phyloP scores from a whole-genome alignment of 345 rosid genomes.

The Arabidopsis suecica region DNA sequence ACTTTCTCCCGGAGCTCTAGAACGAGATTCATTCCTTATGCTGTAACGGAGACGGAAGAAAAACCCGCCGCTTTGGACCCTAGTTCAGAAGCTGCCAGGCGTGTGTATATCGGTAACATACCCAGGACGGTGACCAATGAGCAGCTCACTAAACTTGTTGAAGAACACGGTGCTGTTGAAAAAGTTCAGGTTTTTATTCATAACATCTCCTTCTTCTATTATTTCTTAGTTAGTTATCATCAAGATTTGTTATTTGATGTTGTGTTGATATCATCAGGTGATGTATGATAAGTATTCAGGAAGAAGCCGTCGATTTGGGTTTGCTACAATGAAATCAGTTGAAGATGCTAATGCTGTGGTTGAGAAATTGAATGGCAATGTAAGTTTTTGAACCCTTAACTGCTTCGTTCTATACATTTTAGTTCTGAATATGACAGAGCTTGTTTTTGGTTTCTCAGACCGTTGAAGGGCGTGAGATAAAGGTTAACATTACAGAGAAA shows the following conservation, averaged over 20 bases:
- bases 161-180: conserved; percentile 80
- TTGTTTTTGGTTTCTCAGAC: conserved; percentile 47
- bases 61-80: conserved; percentile 45
- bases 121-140: conserved; percentile 66
- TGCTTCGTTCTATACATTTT: neutral
- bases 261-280: conserved; percentile 50
- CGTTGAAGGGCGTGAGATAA: conserved; percentile 81
- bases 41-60: conserved; percentile 58
- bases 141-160: conserved; percentile 66
- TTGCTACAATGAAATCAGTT: conserved; percentile 80
- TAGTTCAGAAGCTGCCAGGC: conserved; percentile 58
- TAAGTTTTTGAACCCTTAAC: conserved; percentile 38
- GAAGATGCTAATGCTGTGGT: conserved; percentile 83
- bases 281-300: conserved; percentile 85
- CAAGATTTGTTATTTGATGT: neutral
- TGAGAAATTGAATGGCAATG: conserved; percentile 85
- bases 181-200: conserved; percentile 66
- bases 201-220: neutral
- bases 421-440: neutral
- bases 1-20: conserved; percentile 33
- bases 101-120: conserved; percentile 79
- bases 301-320: conserved; percentile 85
- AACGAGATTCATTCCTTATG: conserved; percentile 46
- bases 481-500: conserved; percentile 85
- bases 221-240: neutral